Percentiles rank a stretch among this genome's conserved stretches.
Conservation (phyloP, 2,329 filamentous ascomycete species). For the Didymella keratinophila region DNA sequence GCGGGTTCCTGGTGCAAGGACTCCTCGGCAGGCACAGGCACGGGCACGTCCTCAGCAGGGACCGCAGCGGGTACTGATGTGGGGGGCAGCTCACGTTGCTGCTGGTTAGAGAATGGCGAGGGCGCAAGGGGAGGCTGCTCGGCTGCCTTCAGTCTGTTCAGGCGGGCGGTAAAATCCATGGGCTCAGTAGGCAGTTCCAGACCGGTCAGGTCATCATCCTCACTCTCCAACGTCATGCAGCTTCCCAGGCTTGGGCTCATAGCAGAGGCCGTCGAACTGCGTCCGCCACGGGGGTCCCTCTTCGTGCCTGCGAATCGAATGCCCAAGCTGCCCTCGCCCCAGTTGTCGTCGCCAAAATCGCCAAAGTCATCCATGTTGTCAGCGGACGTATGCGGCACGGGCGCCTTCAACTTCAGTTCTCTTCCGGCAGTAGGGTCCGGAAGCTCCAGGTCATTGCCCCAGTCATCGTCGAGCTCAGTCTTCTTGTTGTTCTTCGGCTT, state of each 20-base stretch:
- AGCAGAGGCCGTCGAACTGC: conserved; percentile 86
- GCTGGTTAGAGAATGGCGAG: conserved; percentile 29
- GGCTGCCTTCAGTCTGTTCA: conserved; percentile 72
- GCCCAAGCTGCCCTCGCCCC: conserved; percentile 91
- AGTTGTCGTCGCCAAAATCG: conserved; percentile 78
- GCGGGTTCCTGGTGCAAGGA: conserved; percentile 14
- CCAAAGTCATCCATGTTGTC: conserved; percentile 67
- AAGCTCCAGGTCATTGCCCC: conserved; percentile 60
- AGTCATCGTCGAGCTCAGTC: conserved; percentile 59
- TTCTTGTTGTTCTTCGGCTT: conserved; percentile 57
- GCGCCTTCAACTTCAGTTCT: conserved; percentile 52
- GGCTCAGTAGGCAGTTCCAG: conserved; percentile 84
- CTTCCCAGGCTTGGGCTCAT: conserved; percentile 93
- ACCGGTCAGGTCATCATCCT: conserved; percentile 92
- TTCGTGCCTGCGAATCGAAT: conserved; percentile 88
- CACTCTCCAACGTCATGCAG: conserved; percentile 88
- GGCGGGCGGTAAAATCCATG: conserved; percentile 79
- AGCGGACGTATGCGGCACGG: conserved; percentile 54
- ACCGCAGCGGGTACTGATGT: conserved; percentile 41
- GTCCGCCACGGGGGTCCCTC: conserved; percentile 74
- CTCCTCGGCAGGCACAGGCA: conserved; percentile 17
- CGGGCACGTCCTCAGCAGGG: conserved; percentile 26
- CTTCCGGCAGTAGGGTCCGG: conserved; percentile 45
- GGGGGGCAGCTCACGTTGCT: conserved; percentile 33
- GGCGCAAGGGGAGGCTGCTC: conserved; percentile 41